These are phyloP conservation scores for Trichoderma sp. DNA, from an alignment of 2,329 filamentous ascomycete species.

Conservation along the genomic window DNA sequence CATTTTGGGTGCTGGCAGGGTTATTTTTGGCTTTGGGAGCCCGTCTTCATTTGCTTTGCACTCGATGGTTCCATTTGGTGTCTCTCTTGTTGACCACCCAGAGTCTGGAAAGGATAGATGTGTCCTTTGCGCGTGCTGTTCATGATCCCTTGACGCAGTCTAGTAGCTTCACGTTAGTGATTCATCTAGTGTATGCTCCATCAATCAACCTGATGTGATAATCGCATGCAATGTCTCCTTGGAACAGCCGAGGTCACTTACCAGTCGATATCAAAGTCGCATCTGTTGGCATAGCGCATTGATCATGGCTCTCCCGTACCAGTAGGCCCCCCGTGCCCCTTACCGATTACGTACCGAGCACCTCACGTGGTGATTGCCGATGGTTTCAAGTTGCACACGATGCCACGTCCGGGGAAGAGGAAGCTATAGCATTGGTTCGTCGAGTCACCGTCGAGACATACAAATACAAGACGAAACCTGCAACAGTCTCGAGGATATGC, in stretches of 20 bases:
- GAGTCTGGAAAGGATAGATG: too few relatives aligned
- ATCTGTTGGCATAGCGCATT: slow-evolving; percentile 9
- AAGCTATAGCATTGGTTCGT: too few relatives aligned
- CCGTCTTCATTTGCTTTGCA: not conserved
- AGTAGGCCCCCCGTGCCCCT: not conserved
- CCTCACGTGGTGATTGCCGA: not conserved
- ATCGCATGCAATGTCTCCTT: slow-evolving; percentile 1
- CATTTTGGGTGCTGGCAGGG: slow-evolving; percentile 4
- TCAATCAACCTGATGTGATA: not conserved
- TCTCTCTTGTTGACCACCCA: not conserved
- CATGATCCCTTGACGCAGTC: too few relatives aligned
- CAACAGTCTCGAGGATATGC: slow-evolving; percentile 2
- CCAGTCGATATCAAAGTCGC: not conserved
- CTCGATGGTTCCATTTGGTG: not conserved
- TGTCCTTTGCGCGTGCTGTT: too few relatives aligned
- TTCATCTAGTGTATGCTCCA: too few relatives aligned
- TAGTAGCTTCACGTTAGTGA: too few relatives aligned
- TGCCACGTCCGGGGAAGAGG: too few relatives aligned
- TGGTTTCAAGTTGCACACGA: too few relatives aligned
- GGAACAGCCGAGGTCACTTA: slow-evolving; percentile 13
- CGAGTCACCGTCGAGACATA: too few relatives aligned
- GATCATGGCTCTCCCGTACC: not conserved
- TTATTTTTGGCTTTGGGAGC: not conserved
- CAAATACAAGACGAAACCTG: not conserved
- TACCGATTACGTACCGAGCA: slow-evolving; percentile 1